Percentiles rank a stretch among this genome's conserved stretches.
These are phyloP conservation scores for Aspergillus jensenii DNA, from an alignment of 2,329 filamentous ascomycete genomes.

Conservation along the genomic window DNA sequence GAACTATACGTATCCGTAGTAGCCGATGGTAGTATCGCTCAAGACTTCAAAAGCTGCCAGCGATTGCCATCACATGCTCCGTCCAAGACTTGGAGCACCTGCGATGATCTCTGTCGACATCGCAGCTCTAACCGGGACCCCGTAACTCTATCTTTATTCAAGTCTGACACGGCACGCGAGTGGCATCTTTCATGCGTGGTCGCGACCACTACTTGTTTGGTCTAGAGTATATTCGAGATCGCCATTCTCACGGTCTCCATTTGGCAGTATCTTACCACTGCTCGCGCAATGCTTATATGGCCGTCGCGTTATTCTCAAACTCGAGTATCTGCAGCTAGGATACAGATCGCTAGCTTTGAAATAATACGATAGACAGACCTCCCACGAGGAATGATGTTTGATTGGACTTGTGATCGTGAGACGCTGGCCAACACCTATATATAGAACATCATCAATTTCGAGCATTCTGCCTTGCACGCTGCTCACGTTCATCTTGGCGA, in stretches of 20 bases:
- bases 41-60: not conserved
- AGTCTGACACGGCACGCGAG: not conserved
- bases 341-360: not conserved
- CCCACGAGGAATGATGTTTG: not conserved
- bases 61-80: not conserved
- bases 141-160: slow-evolving; percentile 6
- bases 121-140: not conserved
- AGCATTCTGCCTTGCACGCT: not conserved
- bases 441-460: slow-evolving; percentile 2
- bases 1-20: not conserved
- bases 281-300: not conserved
- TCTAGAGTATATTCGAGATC: not conserved
- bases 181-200: slow-evolving; percentile 2
- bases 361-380: not conserved
- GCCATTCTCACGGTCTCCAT: not conserved
- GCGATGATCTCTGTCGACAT: not conserved
- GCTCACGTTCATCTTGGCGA: not conserved
- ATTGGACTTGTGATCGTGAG: slow-evolving; percentile 3
- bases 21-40: not conserved
- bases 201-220: not conserved
- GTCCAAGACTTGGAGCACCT: not conserved
- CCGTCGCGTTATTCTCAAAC: not conserved
- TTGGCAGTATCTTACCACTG: not conserved
- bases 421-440: slow-evolving; percentile 7
- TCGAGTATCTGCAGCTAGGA: not conserved